Evolutionary conservation across 768 basidiomycete species (phyloP).

Genomic region (Daedalea quercina): DNA sequence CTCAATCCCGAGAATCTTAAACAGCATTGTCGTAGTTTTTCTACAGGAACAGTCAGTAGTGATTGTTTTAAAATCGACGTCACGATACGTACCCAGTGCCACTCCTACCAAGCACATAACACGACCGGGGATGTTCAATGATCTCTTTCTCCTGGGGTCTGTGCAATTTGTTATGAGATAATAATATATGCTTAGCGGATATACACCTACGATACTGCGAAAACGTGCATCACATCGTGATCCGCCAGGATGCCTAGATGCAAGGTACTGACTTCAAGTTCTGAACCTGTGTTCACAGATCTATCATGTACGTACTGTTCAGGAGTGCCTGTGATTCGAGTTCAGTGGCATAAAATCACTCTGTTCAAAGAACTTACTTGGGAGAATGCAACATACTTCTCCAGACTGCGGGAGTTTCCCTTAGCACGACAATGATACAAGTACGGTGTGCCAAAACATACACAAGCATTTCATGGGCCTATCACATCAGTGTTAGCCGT

Average conservation of each 20-base stretch:
- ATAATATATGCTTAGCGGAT: background rate
- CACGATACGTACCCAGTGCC: constrained; percentile 44
- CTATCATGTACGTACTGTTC: constrained; percentile 23
- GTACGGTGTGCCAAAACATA: constrained; percentile 22
- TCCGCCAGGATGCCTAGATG: constrained; percentile 45
- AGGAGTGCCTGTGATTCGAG: constrained; percentile 28
- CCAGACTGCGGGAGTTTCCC: constrained; percentile 10
- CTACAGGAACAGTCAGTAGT: constrained; percentile 26
- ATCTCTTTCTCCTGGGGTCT: constrained; percentile 47
- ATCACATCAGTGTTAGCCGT: background rate
- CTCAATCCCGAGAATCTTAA: constrained; percentile 68
- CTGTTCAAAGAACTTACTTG: no score
- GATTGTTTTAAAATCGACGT: background rate
- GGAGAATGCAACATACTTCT: constrained; percentile 22
- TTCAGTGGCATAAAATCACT: no score
- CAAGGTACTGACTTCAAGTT: no score
- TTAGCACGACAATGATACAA: no score
- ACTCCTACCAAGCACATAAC: constrained; percentile 55
- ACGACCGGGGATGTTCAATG: constrained; percentile 53
- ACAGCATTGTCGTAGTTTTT: constrained; percentile 73
- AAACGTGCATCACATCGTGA: constrained; percentile 30
- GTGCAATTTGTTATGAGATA: background rate
- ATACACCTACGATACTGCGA: constrained; percentile 22
- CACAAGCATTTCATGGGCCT: constrained; percentile 60
- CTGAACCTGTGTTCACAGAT: no score